Base-by-base conservation (phyloP, 1,284 basidiomycete species). In the Neotropicomus parvogracilis region DNA sequence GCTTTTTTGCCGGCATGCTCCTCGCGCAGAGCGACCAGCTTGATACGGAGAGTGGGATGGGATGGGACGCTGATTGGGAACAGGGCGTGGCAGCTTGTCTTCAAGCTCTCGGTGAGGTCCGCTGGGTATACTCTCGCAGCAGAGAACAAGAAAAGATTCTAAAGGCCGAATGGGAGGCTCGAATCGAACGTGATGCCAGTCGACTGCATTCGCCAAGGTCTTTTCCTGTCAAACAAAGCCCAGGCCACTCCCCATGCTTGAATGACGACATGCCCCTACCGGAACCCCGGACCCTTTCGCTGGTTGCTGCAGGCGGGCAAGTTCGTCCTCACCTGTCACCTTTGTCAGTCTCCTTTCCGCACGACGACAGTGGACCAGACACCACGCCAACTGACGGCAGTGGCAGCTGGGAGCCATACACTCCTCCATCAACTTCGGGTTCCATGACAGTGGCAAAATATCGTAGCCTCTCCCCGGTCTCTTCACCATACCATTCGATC, bases 101-200 rank as follows among this genome's bases (percentile, higher is more conserved):
- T 1, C 73, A 77, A 16, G 88, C 88, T 6, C 75, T 94, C 13
- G 70, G 78, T 10, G 81, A 88, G 62, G 85, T 91, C 77, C 79
- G 81, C 11, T 94, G 91, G 90, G 81, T 79, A 4, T 88, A 83
- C 61, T 83, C 83, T 11, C 84, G 83, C 60, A 81, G 78, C 49
- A 80, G 83, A 48, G 88, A 90, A 59, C 74, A 83, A 35, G 79
- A 81, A 57, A 77, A 80, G 52, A 79, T 78, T 0, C 69, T 89
- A 39, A 73, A 72, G 48, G 71, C 78, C 58, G 73, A 85, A 28
- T 87, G 84, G 83, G 76, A 83, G 46, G 75, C 70, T 43, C 72
- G 72, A 31, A 57, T 66, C 38, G 48, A 54, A 42, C 59, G 65
- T 29, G 58, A 68, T 35, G 29, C 40, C 42, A 27, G 49, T 13